phyloP scores from a whole-genome alignment of 257 asterid genomes.

The Orobanche coerulescens region DNA sequence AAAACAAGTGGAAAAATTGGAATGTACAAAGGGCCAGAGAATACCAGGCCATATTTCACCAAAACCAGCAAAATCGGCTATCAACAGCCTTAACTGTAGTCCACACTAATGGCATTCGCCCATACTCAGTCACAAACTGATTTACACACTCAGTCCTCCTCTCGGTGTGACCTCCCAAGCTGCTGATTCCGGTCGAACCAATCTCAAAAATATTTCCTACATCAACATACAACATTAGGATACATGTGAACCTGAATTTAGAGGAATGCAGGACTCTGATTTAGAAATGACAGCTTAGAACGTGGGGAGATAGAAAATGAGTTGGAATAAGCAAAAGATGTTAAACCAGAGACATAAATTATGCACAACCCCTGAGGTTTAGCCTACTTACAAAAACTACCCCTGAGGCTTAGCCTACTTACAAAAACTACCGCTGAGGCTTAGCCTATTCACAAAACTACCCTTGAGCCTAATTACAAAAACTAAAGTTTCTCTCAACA shows the following conservation, averaged over 20 bases:
- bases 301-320: too few species aligned
- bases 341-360: background rate
- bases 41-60: slow-evolving; percentile 39
- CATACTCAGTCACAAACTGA: slow-evolving; percentile 42
- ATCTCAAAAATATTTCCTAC: slow-evolving; percentile 65
- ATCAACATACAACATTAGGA: slow-evolving; percentile 17
- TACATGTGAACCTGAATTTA: too few species aligned
- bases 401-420: too few species aligned
- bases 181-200: slow-evolving; percentile 76
- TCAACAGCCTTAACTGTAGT: slow-evolving; percentile 73
- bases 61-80: slow-evolving; percentile 60
- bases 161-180: slow-evolving; percentile 74
- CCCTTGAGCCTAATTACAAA: too few species aligned
- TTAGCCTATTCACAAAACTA: too few species aligned
- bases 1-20: slow-evolving; percentile 17
- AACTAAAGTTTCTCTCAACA: too few species aligned
- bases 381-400: too few species aligned
- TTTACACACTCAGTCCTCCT: slow-evolving; percentile 59
- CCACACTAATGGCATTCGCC: slow-evolving; percentile 60
- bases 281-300: too few species aligned
- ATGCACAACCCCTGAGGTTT: too few species aligned
- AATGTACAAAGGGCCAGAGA: slow-evolving; percentile 12
- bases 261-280: too few species aligned
- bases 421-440: too few species aligned
- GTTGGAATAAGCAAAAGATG: background rate